These are phyloP conservation scores for Quercus engelmannii DNA, from an alignment of 306 rosid species.

Conservation along the genomic window DNA sequence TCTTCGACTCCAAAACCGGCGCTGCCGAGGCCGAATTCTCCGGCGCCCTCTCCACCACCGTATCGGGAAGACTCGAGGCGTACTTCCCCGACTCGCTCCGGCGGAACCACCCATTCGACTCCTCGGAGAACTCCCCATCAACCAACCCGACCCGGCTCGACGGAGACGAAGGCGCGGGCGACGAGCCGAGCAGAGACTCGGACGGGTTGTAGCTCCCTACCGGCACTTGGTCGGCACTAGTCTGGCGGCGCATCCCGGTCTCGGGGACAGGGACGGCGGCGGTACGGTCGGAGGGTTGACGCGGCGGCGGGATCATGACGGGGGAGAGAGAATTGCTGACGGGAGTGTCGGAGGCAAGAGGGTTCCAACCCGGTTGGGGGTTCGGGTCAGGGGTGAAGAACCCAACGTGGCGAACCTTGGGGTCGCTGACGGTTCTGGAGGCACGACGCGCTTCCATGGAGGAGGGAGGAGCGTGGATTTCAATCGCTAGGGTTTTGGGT, in stretches of 20 bases:
- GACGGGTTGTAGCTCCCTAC: slow-evolving; percentile 60
- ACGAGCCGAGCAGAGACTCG: slow-evolving; percentile 42
- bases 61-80: slow-evolving; percentile 40
- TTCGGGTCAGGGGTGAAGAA: slow-evolving; percentile 53
- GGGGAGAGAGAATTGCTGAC: slow-evolving; percentile 57
- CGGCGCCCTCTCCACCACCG: slow-evolving; percentile 16
- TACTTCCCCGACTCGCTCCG: slow-evolving; percentile 34
- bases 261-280: slow-evolving; percentile 64
- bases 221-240: slow-evolving; percentile 29
- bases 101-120: slow-evolving; percentile 34
- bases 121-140: slow-evolving; percentile 57
- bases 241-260: slow-evolving; percentile 37
- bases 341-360: slow-evolving; percentile 32
- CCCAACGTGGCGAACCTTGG: slow-evolving; percentile 73
- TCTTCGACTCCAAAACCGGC: slow-evolving; percentile 21
- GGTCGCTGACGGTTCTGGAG: slow-evolving; percentile 52
- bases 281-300: slow-evolving; percentile 54
- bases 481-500: neutral
- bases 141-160: slow-evolving; percentile 37
- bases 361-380: slow-evolving; percentile 29
- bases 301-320: slow-evolving; percentile 67
- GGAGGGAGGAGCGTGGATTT: neutral
- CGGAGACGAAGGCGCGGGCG: slow-evolving; percentile 39
- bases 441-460: slow-evolving; percentile 65
- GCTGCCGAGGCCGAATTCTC: slow-evolving; percentile 1